A percentile compares a stretch with the other conserved stretches of the same genome.
These are phyloP conservation scores for Pyrenochaeta sp. DNA, from an alignment of 2,329 filamentous ascomycete species.

Conservation along the genomic window DNA sequence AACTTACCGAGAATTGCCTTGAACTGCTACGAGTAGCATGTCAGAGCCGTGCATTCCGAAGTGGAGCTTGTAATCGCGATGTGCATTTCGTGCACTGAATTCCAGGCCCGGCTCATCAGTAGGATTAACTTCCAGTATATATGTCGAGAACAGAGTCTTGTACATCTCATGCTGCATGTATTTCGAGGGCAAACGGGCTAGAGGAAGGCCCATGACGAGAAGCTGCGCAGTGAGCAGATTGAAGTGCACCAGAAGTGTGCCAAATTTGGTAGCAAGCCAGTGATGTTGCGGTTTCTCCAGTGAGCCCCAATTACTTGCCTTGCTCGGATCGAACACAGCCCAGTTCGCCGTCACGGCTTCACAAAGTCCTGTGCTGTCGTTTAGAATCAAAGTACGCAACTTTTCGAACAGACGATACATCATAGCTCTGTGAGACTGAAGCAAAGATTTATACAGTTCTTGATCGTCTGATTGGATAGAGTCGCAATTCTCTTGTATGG, in stretches of 20 bases:
- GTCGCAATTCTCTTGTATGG: slow-evolving; percentile 18
- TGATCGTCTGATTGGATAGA: background rate
- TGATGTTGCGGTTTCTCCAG: slow-evolving; percentile 19
- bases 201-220: slow-evolving; percentile 59
- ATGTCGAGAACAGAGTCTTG: slow-evolving; percentile 51
- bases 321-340: slow-evolving; percentile 15
- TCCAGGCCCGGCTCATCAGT: slow-evolving; percentile 47
- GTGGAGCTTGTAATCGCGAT: slow-evolving; percentile 32
- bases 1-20: slow-evolving; percentile 6
- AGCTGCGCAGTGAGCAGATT: slow-evolving; percentile 61
- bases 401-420: slow-evolving; percentile 13
- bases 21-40: slow-evolving; percentile 24
- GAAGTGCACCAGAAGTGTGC: slow-evolving; percentile 42
- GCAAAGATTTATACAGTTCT: slow-evolving; percentile 6
- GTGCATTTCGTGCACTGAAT: slow-evolving; percentile 46
- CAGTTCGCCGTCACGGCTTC: slow-evolving; percentile 16
- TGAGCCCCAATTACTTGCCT: slow-evolving; percentile 4
- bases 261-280: slow-evolving; percentile 36
- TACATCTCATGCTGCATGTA: slow-evolving; percentile 56
- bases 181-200: slow-evolving; percentile 55
- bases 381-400: slow-evolving; percentile 3
- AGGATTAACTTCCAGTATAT: slow-evolving; percentile 54
- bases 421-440: slow-evolving; percentile 18
- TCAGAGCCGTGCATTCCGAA: slow-evolving; percentile 40
- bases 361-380: slow-evolving; percentile 10